phyloP scores from a whole-genome alignment of 495 filamentous ascomycete species.

The Aspergillus heteromorphus region DNA sequence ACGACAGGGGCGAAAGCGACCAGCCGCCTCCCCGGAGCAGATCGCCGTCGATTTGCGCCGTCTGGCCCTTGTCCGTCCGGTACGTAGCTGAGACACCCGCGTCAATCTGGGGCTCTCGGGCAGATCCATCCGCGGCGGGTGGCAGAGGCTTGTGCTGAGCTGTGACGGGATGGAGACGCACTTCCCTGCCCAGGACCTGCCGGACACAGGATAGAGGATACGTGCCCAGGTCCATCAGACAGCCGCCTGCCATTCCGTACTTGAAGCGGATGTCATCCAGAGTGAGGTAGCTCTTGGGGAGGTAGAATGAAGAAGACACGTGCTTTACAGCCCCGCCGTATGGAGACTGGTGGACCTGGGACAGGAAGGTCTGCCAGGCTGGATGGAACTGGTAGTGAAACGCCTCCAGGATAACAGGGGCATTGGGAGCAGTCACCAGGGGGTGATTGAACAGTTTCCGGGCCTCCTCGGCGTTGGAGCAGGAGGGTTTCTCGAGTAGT shows the following conservation, averaged over 20 bases:
- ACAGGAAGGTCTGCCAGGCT: constrained; percentile 44
- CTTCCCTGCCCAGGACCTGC: constrained; percentile 27
- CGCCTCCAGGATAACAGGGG: constrained; percentile 53
- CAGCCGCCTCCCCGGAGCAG: constrained; percentile 15
- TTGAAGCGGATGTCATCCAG: constrained; percentile 51
- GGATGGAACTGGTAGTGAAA: constrained; percentile 55
- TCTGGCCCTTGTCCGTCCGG: constrained; percentile 37
- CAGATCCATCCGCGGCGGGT: constrained; percentile 6
- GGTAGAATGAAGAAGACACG: constrained; percentile 9
- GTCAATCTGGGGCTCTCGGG: constrained; percentile 25
- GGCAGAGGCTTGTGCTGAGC: not conserved
- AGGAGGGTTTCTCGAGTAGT: constrained; percentile 45
- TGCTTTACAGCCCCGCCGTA: not conserved
- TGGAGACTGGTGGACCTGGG: constrained; percentile 28
- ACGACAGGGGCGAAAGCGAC: constrained; percentile 10
- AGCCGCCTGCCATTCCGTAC: constrained; percentile 51
- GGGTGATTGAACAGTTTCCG: constrained; percentile 29
- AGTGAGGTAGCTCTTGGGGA: constrained; percentile 7
- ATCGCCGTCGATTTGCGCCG: constrained; percentile 33
- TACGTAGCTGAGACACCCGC: constrained; percentile 36
- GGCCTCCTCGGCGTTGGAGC: constrained; percentile 36
- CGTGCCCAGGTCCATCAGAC: constrained; percentile 52
- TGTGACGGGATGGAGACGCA: constrained; percentile 19
- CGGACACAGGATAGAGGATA: constrained; percentile 43
- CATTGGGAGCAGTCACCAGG: constrained; percentile 17